phyloP scores from a whole-genome alignment of 345 rosid species.

The Cardamine resedifolia region DNA sequence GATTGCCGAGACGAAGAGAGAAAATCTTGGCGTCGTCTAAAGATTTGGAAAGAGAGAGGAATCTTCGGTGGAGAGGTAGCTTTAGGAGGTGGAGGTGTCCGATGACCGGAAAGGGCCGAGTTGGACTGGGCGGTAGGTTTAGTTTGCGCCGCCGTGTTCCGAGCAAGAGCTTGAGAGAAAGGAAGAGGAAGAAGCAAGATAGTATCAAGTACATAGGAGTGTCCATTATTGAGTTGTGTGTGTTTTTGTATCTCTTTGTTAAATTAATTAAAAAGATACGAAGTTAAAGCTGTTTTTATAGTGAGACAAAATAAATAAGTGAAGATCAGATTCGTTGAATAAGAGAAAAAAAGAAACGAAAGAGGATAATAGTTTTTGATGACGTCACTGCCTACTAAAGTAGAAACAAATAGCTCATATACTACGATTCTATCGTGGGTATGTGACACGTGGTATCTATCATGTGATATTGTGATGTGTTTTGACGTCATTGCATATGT shows the following conservation, averaged over 20 bases:
- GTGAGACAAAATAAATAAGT: neutral
- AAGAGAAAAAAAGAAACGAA: neutral
- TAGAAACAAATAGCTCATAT: too few relatives aligned
- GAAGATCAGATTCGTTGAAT: neutral
- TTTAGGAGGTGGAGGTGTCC: conserved; percentile 36
- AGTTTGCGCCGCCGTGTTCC: conserved; percentile 11
- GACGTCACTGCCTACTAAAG: neutral
- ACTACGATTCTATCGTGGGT: too few relatives aligned
- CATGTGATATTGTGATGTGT: too few relatives aligned
- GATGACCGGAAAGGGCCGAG: neutral
- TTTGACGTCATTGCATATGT: too few relatives aligned
- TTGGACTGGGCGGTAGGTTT: conserved; percentile 51
- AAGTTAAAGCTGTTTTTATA: conserved; percentile 1
- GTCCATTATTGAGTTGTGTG: conserved; percentile 16
- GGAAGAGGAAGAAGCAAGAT: neutral
- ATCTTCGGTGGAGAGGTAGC: conserved; percentile 31
- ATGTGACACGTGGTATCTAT: too few relatives aligned
- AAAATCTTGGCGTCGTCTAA: conserved; percentile 39
- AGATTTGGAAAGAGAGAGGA: conserved; percentile 14
- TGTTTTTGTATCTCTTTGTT: neutral
- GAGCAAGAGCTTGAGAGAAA: neutral
- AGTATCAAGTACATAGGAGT: neutral
- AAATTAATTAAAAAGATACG: neutral
- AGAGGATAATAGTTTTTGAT: neutral
- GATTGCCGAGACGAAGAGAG: conserved; percentile 49